Percentiles rank a stretch among this genome's conserved stretches.
phyloP scores from a whole-genome alignment of 2,329 filamentous ascomycete species.

The Dactylellina haptotyla region DNA sequence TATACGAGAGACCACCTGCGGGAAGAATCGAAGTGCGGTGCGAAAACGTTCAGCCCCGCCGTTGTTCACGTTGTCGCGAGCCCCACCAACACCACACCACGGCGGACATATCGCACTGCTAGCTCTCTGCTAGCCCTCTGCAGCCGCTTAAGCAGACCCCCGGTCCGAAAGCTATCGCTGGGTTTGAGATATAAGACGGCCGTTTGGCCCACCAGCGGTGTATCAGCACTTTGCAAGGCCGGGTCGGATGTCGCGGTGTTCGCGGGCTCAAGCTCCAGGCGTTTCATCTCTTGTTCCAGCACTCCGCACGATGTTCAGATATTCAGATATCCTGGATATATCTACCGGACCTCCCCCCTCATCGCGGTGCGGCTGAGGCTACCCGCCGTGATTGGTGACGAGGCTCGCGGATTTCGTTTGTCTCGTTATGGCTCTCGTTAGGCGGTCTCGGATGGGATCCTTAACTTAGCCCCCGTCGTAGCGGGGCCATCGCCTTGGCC shows the following conservation, averaged over 20 bases:
- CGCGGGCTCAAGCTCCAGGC: too few species aligned
- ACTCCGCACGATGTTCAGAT: too few species aligned
- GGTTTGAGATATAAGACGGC: too few species aligned
- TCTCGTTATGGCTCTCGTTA: background rate
- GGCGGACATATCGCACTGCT: slow-evolving; percentile 37
- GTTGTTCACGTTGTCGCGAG: too few species aligned
- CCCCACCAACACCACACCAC: too few species aligned
- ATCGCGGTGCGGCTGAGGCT: slow-evolving; percentile 39
- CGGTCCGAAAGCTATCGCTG: slow-evolving; percentile 6
- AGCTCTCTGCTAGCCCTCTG: slow-evolving; percentile 18
- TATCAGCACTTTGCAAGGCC: background rate
- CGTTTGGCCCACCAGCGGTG: too few species aligned
- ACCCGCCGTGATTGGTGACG: slow-evolving; percentile 34
- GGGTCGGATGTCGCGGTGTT: too few species aligned
- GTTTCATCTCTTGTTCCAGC: too few species aligned
- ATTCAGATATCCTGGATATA: too few species aligned
- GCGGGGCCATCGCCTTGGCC: slow-evolving; percentile 33
- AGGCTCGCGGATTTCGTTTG: slow-evolving; percentile 41
- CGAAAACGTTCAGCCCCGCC: slow-evolving; percentile 50
- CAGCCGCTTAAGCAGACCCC: slow-evolving; percentile 25
- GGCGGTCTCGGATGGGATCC: slow-evolving; percentile 3
- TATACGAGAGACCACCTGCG: too few species aligned
- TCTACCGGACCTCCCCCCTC: too few species aligned
- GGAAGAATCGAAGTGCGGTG: slow-evolving; percentile 3
- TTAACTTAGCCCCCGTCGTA: slow-evolving; percentile 20